Evolutionary conservation across 208 protist species (phyloP).

Genomic region (Vickermania ingenoplastis): DNA sequence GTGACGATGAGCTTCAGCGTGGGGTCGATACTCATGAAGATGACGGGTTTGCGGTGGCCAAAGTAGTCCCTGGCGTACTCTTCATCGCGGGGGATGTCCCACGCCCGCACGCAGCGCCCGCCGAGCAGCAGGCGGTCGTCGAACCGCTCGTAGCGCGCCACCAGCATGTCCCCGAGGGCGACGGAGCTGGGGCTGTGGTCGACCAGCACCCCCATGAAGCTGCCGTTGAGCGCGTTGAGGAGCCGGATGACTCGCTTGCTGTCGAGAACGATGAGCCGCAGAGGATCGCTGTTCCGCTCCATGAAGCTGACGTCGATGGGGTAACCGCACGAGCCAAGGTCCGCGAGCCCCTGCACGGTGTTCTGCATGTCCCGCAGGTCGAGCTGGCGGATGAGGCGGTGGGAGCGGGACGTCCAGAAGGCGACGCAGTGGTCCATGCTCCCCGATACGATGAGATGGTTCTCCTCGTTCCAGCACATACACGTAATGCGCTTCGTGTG

Average conservation of each 20-base stretch:
- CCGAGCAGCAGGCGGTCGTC: conserved; percentile 67
- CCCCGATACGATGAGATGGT: conserved; percentile 57
- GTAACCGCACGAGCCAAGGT: conserved; percentile 35
- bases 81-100: conserved; percentile 35
- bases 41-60: conserved; percentile 51
- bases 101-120: conserved; percentile 50
- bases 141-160: conserved; percentile 53
- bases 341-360: conserved; percentile 8
- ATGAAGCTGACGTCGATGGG: conserved; percentile 74
- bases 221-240: conserved; percentile 43
- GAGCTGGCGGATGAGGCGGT: conserved; percentile 32
- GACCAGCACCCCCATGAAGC: conserved; percentile 25
- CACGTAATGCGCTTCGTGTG: conserved; percentile 67
- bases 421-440: conserved; percentile 59
- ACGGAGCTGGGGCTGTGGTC: conserved; percentile 35
- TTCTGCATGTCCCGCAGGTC: conserved; percentile 42
- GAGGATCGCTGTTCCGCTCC: conserved; percentile 18
- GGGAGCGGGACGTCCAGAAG: conserved; percentile 51
- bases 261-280: conserved; percentile 64
- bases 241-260: conserved; percentile 63
- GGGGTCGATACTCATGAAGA: conserved; percentile 38
- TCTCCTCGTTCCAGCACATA: conserved; percentile 30
- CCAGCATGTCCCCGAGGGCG: conserved; percentile 38
- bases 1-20: conserved; percentile 47
- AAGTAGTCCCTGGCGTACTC: conserved; percentile 39